Conservation (phyloP, 352 stramenopile genomes). For the Globisporangium polare region DNA sequence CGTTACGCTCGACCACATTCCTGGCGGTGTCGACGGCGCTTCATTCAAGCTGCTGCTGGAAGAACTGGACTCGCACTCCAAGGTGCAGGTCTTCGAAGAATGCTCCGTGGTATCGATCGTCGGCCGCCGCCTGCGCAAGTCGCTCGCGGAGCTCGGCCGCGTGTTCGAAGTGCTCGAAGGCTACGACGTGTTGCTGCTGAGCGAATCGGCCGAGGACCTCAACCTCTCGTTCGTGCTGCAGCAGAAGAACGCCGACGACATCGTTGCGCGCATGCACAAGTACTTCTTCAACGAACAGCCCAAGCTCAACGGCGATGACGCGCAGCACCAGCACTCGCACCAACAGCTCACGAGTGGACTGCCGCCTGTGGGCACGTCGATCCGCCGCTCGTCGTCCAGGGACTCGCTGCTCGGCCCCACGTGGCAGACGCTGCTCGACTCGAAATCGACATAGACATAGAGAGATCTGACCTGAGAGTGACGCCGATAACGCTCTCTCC, state of each 20-base stretch:
- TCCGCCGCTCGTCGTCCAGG: conserved; percentile 63
- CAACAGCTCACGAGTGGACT: conserved; percentile 12
- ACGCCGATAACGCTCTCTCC: too few species aligned
- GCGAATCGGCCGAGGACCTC: conserved; percentile 85
- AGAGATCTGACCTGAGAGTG: background rate
- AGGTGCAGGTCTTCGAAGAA: conserved; percentile 70
- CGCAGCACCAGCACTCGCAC: background rate
- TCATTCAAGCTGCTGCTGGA: conserved; percentile 68
- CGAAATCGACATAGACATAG: conserved; percentile 24
- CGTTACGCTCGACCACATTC: conserved; percentile 86
- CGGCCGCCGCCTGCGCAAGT: conserved; percentile 72
- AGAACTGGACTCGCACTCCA: conserved; percentile 61
- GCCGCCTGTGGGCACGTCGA: conserved; percentile 16
- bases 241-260: conserved; percentile 64
- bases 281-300: conserved; percentile 56
- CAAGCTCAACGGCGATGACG: conserved; percentile 4
- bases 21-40: conserved; percentile 61
- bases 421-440: conserved; percentile 56
- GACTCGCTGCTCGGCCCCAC: conserved; percentile 67
- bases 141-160: conserved; percentile 73
- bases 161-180: conserved; percentile 84
- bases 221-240: conserved; percentile 89
- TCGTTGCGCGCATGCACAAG: conserved; percentile 80
- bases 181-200: conserved; percentile 82
- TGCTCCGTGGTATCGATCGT: conserved; percentile 89